Conservation (phyloP, 495 filamentous ascomycete genomes). For the Talaromyces adpressus region DNA sequence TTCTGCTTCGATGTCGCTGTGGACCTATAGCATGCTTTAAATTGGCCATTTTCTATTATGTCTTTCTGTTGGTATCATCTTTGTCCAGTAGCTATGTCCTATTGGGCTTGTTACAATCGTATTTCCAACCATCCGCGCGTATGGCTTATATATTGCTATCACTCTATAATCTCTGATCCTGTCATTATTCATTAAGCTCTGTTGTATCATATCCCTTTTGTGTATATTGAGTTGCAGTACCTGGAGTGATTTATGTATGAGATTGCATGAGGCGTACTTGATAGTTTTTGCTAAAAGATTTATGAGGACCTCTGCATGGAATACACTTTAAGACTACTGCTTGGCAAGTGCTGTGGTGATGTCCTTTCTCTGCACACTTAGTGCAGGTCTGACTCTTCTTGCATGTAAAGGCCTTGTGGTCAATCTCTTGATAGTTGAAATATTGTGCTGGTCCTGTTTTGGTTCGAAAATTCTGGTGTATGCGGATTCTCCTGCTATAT, state of each 20-base stretch:
- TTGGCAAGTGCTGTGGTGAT: too few relatives aligned
- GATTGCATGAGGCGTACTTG: too few relatives aligned
- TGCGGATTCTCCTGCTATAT: too few relatives aligned
- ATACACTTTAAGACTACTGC: too few relatives aligned
- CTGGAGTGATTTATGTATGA: neutral
- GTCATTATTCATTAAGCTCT: conserved; percentile 25
- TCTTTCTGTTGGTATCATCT: conserved; percentile 15
- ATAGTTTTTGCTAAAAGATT: too few relatives aligned
- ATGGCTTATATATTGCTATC: conserved; percentile 20
- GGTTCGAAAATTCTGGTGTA: too few relatives aligned
- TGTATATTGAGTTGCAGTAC: conserved; percentile 24
- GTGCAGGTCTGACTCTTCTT: too few relatives aligned
- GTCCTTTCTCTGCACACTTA: too few relatives aligned
- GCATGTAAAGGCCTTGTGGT: too few relatives aligned
- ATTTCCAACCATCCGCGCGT: conserved; percentile 19
- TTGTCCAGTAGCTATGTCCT: conserved; percentile 22
- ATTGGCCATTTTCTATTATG: conserved; percentile 18
- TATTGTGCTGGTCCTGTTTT: too few relatives aligned
- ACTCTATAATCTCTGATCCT: conserved; percentile 11
- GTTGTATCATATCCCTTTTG: conserved; percentile 19
- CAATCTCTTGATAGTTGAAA: too few relatives aligned
- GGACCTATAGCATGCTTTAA: conserved; percentile 25
- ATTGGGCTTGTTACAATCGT: conserved; percentile 18
- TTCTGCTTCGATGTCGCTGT: conserved; percentile 21
- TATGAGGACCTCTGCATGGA: too few relatives aligned